Base-by-base conservation (phyloP, 2,329 filamentous ascomycete genomes). In the Ciborinia camelliae region DNA sequence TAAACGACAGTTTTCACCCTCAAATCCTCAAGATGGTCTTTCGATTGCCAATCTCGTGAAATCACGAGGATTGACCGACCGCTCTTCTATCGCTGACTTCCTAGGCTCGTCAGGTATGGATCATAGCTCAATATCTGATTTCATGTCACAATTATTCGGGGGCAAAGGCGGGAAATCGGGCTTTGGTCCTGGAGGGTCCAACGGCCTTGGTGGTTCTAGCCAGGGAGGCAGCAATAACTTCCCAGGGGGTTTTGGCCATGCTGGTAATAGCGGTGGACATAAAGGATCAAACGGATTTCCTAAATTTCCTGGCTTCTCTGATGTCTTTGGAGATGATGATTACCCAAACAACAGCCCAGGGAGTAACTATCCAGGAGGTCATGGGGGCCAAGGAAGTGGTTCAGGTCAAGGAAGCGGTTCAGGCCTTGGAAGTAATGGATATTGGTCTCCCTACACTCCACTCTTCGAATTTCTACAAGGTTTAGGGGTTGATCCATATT, bases 361-460 rank as follows among this genome's bases (percentile, higher is more conserved):
- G 2, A 50, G 2, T 7, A 55, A 55, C 9, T 28, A 41, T 20
- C 52, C 52, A 43, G 41, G 41, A 43, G 41, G 41, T 7, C 18
- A 20, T 43, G 41, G 41, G n/a, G n/a, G n/a, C n/a, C n/a, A n/a
- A n/a, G n/a, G n/a, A n/a, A n/a, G n/a, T n/a, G n/a, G n/a, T n/a
- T n/a, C n/a, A n/a, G n/a, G n/a, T n/a, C n/a, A n/a, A n/a, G n/a
- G n/a, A n/a, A n/a, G n/a, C n/a, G n/a, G n/a, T n/a, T n/a, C n/a
- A n/a, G n/a, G n/a, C n/a, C n/a, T n/a, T n/a, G n/a, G n/a, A n/a
- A n/a, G n/a, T n/a, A n/a, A n/a, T n/a, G n/a, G n/a, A n/a, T n/a
- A n/a, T n/a, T 57, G 53, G 53, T 43, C 53, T n/a, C 53, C 53
- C 23, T 43, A 41, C 7, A 55, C 53, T 43, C 35, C 53, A 43